These are phyloP conservation scores for Kluyveromyces starmeri DNA, from an alignment of 805 yeast genomes.

Conservation along the genomic window DNA sequence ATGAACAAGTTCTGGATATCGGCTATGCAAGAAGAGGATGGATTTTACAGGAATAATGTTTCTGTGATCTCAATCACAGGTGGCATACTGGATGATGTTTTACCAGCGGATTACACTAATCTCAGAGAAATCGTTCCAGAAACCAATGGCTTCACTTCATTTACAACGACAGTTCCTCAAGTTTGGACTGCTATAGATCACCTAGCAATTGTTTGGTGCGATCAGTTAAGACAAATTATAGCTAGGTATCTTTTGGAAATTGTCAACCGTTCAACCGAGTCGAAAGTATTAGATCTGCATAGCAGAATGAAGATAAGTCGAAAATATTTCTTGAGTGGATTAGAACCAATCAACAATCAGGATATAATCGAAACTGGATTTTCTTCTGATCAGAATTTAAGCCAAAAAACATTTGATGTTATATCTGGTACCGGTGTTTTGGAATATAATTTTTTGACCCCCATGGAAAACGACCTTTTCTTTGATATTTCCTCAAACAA, in stretches of 20 bases:
- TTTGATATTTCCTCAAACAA: no score
- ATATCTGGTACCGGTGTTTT: no score
- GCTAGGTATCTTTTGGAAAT: constrained; percentile 52
- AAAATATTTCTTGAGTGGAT: constrained; percentile 41
- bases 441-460: no score
- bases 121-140: constrained; percentile 63
- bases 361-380: no score
- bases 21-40: constrained; percentile 34
- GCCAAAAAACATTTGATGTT: no score
- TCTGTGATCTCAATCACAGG: constrained; percentile 84
- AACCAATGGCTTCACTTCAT: constrained; percentile 71
- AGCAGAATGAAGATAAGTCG: constrained; percentile 54
- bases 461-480: no score
- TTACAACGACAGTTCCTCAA: constrained; percentile 75
- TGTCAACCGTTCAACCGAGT: constrained; percentile 39
- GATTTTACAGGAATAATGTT: constrained; percentile 35
- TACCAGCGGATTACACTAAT: constrained; percentile 87
- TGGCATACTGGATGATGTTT: constrained; percentile 64
- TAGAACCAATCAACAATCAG: constrained; percentile 31
- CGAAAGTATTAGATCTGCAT: constrained; percentile 43
- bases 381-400: no score
- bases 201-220: constrained; percentile 94
- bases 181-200: constrained; percentile 96
- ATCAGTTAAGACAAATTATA: constrained; percentile 62
- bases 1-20: constrained; percentile 75